Evolutionary conservation across 2,329 filamentous ascomycete genomes (phyloP), one percentile per base, ranked within the genome.

Genomic region (Trichophyton benhamiae): DNA sequence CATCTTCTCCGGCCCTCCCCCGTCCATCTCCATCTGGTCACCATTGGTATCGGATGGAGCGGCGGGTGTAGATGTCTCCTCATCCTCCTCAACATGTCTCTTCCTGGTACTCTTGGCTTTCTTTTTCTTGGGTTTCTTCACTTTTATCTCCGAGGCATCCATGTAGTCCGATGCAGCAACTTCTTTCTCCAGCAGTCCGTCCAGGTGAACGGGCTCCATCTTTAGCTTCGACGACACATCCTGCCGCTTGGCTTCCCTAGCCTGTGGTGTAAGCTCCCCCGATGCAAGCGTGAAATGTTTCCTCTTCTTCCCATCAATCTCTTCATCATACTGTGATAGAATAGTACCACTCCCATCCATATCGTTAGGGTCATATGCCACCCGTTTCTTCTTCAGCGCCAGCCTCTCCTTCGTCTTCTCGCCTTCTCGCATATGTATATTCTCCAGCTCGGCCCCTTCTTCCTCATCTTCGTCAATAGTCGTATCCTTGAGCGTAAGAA

Each of bases 401-500:
- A 96, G 77, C 67, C 83, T 87, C 68, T 96, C 89, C 36, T 74
- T 69, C 13, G 74, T 67, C 63, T 70, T 75, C 59, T 78, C 76
- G 57, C 69, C 70, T 44, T 78, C 76, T n/a, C 71, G 68, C 60
- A 78, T 49, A 6, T 74, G 68, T 13, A 75, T 61, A 65, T 78
- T 75, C 59, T 78, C 74, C 59, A 99, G 80, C 75, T 97, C 91
- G 72, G 97, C 94, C 1, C 89, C 92, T 62, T 91, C 88, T 30
- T 90, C 91, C 62, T 92, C 89, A 36, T 88, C 86, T 62, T 89
- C 84, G 57, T 91, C 83, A 60, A 99, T 89, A 0, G 88, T 89
- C 0, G 88, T 83, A 74, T 99, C 94, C 71, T 96, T 96, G n/a
- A 99, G 81, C 0, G 92, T 96, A 60, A 99, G 79, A 36, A 99